Evolutionary conservation across 352 stramenopile species (phyloP).

Genomic region (Phytophthora aleatoria): DNA sequence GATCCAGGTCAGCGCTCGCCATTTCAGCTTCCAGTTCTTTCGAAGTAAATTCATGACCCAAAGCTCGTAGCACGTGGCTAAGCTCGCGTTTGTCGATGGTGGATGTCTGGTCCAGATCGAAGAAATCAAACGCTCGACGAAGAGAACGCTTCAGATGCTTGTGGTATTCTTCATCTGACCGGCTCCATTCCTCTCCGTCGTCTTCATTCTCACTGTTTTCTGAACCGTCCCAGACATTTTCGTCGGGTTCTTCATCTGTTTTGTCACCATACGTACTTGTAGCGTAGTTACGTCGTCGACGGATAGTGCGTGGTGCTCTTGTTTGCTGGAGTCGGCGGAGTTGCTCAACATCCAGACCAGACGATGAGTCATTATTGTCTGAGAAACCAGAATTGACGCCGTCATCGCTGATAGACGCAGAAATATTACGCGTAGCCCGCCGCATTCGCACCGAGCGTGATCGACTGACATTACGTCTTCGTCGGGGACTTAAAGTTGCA

Average conservation of each 20-base stretch:
- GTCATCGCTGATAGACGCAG: slow-evolving; percentile 6
- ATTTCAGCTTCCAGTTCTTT: slow-evolving; percentile 73
- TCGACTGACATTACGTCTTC: slow-evolving; percentile 15
- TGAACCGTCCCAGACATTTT: slow-evolving; percentile 1
- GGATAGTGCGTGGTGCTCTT: slow-evolving; percentile 12
- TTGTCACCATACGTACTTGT: slow-evolving; percentile 8
- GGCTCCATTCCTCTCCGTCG: slow-evolving; percentile 25
- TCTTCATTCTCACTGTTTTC: slow-evolving; percentile 29
- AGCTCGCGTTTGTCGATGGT: slow-evolving; percentile 78
- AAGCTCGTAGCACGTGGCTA: slow-evolving; percentile 61
- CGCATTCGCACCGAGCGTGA: slow-evolving; percentile 9
- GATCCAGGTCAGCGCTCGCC: slow-evolving; percentile 58
- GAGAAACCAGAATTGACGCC: slow-evolving; percentile 3
- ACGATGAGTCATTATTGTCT: slow-evolving; percentile 34
- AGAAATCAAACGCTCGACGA: slow-evolving; percentile 77
- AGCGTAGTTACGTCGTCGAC: background rate
- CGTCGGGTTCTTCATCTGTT: slow-evolving; percentile 5
- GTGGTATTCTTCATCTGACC: slow-evolving; percentile 68
- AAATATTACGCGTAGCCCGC: slow-evolving; percentile 4
- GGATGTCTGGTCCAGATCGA: slow-evolving; percentile 70
- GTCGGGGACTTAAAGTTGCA: slow-evolving; percentile 15
- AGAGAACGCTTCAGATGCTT: slow-evolving; percentile 65
- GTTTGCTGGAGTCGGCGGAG: slow-evolving; percentile 39
- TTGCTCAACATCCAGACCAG: slow-evolving; percentile 49
- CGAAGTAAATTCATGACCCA: slow-evolving; percentile 74